Conservation (phyloP, 495 filamentous ascomycete species). For the Penicillium cosmopolitanum region DNA sequence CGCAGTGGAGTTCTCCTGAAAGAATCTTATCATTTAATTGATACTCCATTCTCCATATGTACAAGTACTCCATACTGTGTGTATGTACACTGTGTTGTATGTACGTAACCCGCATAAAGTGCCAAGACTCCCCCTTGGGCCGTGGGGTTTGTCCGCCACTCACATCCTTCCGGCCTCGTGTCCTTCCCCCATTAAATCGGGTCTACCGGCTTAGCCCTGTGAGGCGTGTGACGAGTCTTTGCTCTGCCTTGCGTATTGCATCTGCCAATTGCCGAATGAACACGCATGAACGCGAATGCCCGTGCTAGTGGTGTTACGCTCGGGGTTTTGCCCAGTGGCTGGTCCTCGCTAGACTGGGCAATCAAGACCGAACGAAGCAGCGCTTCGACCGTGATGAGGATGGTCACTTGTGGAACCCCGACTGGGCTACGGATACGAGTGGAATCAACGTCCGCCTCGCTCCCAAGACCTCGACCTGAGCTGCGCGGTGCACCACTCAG, state of each 20-base stretch:
- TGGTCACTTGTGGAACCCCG: constrained; percentile 1
- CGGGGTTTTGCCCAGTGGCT: not conserved
- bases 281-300: not conserved
- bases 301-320: not conserved
- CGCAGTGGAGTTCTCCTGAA: not conserved
- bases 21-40: not conserved
- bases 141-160: constrained; percentile 8
- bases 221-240: not conserved
- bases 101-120: constrained; percentile 2
- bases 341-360: not conserved
- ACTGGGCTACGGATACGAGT: constrained; percentile 19
- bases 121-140: constrained; percentile 12
- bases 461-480: not conserved
- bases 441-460: constrained; percentile 9
- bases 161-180: constrained; percentile 4
- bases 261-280: too few species aligned
- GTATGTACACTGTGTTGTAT: too few species aligned
- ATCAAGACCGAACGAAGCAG: constrained; percentile 8
- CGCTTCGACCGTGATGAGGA: not conserved
- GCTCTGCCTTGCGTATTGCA: not conserved
- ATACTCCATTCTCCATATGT: too few species aligned
- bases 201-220: constrained; percentile 1
- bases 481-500: not conserved
- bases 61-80: too few species aligned
- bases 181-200: not conserved